These are phyloP conservation scores for grape (Vitis vinifera) DNA, from an alignment of 164 flowering plant species.

Conservation along the genomic window ASM3070453v1 NC_081808.1:6371501-6372000, in stretches of 20 bases:
- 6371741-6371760: background rate
- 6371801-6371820: slow-evolving; percentile 86
- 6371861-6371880: slow-evolving; percentile 85
- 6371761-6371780: background rate
- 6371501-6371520: too few relatives aligned
- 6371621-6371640: slow-evolving; percentile 89
- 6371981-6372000: background rate
- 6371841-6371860: slow-evolving; percentile 87
- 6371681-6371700: slow-evolving; percentile 88
- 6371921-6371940: slow-evolving; percentile 38
- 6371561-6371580: background rate
- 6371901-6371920: slow-evolving; percentile 88
- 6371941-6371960: background rate
- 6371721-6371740: background rate
- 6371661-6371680: slow-evolving; percentile 82
- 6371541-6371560: background rate
- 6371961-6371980: background rate
- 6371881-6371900: slow-evolving; percentile 88
- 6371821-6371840: slow-evolving; percentile 85
- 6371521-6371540: too few relatives aligned
- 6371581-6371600: background rate
- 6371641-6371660: slow-evolving; percentile 84
- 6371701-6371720: background rate
- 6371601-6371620: slow-evolving; percentile 53
- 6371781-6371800: slow-evolving; percentile 57